A percentile compares a stretch with the other conserved stretches of the same genome.
These are phyloP conservation scores for Agastache rugosa DNA, from an alignment of 257 asterid genomes.

Conservation along the genomic window DNA sequence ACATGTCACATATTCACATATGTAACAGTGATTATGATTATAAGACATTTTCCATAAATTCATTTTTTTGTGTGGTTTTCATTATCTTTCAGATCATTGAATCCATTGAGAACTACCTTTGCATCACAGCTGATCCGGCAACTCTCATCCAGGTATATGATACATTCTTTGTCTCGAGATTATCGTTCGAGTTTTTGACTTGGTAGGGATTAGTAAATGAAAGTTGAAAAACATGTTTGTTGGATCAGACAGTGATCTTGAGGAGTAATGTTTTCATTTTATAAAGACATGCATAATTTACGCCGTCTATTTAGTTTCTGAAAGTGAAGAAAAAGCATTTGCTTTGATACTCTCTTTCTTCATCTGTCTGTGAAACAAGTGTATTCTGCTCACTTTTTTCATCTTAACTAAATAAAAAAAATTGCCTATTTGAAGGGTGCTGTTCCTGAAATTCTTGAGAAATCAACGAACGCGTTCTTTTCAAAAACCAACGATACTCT, in stretches of 20 bases:
- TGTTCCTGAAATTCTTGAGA: conserved; percentile 58
- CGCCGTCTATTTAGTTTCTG: conserved; percentile 11
- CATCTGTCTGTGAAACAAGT: no score
- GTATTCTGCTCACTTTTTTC: not conserved
- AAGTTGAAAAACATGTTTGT: not conserved
- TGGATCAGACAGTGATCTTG: not conserved
- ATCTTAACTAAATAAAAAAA: not conserved
- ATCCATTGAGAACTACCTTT: conserved; percentile 53
- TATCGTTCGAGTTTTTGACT: not conserved
- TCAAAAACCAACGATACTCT: conserved; percentile 48
- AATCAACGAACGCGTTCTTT: conserved; percentile 55
- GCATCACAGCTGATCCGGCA: conserved; percentile 53
- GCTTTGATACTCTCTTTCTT: no score
- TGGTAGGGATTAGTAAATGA: not conserved
- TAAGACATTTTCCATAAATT: not conserved
- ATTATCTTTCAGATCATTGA: conserved; percentile 54
- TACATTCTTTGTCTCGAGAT: not conserved
- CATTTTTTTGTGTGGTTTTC: not conserved
- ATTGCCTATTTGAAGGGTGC: conserved; percentile 56
- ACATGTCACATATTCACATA: not conserved
- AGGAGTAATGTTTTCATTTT: not conserved
- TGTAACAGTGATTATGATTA: not conserved
- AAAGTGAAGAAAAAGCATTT: not conserved
- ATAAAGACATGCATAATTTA: not conserved
- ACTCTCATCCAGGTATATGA: conserved; percentile 54